Evolutionary conservation across 805 yeast species (phyloP), one percentile per base, ranked within the genome.

Genomic region (Priceomyces medius): DNA sequence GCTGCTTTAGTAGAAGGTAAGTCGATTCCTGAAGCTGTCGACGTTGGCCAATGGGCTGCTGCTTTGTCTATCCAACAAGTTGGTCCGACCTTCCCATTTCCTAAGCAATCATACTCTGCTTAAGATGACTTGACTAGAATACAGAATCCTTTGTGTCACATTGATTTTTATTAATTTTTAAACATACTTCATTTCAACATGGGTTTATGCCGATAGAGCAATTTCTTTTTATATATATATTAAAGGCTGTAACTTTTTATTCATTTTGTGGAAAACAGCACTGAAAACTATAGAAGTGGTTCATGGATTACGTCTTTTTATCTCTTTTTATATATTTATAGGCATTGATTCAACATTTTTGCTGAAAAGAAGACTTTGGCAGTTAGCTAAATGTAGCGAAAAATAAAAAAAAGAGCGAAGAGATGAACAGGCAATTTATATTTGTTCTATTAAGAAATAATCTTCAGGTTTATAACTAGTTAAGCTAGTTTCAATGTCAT

Each of bases 21-120:
- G 63, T 54, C 76, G 20, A 61, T 88, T 43, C 70, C 69, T 18
- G 73, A 76, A 51, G 73, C 81, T 31, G 76, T 91, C 48, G 88
- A 84, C 54, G 78, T 83, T 65, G 98, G 97, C 51, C 98, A 91
- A 73, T 90, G 98, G 97, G 82, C 95, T 53, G 99, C 99, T 46
- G 76, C 88, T 51, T 67, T 86, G 52, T 85, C 96, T 37, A 84
- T 93, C 63, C 97, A 89, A 77, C 87, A 87, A 68, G 79, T 85
- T 51, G 99, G 99, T 44, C 96, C 99, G 35, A 77, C 96, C 38
- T 93, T 81, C 80, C 98, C 98, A 54, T 73, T 75, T 71, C 85
- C 87, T 52, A 83, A 83, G 70, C 69, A 78, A 54, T 53, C 76
- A 38, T 81, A 77, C 64, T 48, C 56, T 31, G 54, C 56, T 43